Base-by-base conservation (phyloP, 345 rosid species). In the Trapa bicornis region DNA sequence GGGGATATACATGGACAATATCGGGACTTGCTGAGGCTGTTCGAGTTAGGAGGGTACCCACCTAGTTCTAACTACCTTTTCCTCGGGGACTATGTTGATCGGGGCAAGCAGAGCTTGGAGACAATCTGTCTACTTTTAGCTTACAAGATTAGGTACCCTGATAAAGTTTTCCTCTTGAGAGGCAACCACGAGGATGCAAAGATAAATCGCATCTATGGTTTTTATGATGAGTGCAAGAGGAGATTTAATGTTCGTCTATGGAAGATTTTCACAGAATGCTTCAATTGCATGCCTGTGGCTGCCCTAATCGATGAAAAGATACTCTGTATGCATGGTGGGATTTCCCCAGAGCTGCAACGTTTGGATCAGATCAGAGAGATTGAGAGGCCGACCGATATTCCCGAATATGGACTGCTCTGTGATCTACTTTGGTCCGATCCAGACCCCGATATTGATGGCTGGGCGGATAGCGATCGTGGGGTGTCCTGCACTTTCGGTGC, bases 361-460 rank as follows among this genome's bases (percentile, higher is more conserved):
- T 63, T 91, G 85, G 80, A 83, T 22, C 97, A 94, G 80, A 86
- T 94, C 70, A 81, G 79, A 72, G 84, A 89, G 76, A 83, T 94
- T 72, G 67, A 74, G 66, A 86, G 99, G 84, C 99, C 99, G 47
- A 81, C 91, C 0, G 99, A 94, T 65, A 85, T 94, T 72, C 99
- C 99, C 0, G 99, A 94, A 53, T 72, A 72, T 33, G 99, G 99
- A 67, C 96, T 94, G 69, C 91, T 94, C 39, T 94, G 99, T 32
- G 99, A 94, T 77, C 81, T 94, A 41, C 89, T 94, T 61, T 94
- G 99, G 99, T 87, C 99, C 36, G 99, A 94, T 82, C 99, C 99
- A 63, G 91, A 91, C 76, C 74, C 80, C 6, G 85, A 77, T 61
- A 64, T 75, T 42, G 79, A 89, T 37, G 97, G 99, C 4, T 94